A percentile compares a stretch with the other conserved stretches of the same genome.
Conservation (phyloP, 2,329 filamentous ascomycete species). For the Nemania abortiva region DNA sequence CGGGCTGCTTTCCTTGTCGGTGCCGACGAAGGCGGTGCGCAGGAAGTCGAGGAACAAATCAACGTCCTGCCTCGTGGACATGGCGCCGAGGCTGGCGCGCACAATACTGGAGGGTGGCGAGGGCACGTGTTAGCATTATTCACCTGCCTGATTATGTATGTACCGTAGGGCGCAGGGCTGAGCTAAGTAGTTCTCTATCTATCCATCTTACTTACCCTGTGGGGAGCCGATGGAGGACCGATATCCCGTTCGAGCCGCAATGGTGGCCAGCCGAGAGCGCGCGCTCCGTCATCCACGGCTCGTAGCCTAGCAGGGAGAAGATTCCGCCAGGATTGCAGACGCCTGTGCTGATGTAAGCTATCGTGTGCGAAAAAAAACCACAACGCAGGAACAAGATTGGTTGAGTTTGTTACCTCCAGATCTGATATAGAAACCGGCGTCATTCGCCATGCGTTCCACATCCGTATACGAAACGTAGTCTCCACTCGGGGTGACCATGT, state of each 20-base stretch:
- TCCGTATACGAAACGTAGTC: constrained; percentile 66
- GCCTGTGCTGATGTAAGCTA: constrained; percentile 49
- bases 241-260: constrained; percentile 65
- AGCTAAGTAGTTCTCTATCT: neutral
- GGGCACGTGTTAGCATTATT: constrained; percentile 4
- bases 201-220: constrained; percentile 59
- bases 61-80: constrained; percentile 69
- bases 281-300: constrained; percentile 65
- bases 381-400: neutral
- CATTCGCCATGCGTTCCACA: constrained; percentile 70
- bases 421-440: constrained; percentile 68
- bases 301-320: constrained; percentile 62
- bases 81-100: constrained; percentile 70
- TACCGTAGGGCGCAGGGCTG: neutral
- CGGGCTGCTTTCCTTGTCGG: constrained; percentile 37
- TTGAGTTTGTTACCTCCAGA: constrained; percentile 65
- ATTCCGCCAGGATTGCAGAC: constrained; percentile 63
- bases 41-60: constrained; percentile 63
- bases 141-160: neutral
- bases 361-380: constrained; percentile 12
- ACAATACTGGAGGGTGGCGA: constrained; percentile 61
- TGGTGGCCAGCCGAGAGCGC: constrained; percentile 69
- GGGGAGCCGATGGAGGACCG: constrained; percentile 65
- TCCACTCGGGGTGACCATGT: constrained; percentile 66
- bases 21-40: constrained; percentile 53